Conservation (phyloP, 148 eudicot species). For the Silene uniflora region DNA sequence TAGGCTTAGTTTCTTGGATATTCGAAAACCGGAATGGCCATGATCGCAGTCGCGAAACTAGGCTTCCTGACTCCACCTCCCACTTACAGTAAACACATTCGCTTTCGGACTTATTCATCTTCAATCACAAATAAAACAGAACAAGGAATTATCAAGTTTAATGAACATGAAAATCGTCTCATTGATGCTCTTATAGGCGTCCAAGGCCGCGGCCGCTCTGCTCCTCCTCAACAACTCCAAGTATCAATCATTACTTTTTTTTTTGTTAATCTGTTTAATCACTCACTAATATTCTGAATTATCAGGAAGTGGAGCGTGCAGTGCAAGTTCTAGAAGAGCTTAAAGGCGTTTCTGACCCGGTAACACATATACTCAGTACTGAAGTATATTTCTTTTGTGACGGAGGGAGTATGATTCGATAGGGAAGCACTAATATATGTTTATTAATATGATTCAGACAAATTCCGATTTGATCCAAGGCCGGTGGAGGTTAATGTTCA, state of each 20-base stretch:
- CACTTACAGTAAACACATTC: conserved; percentile 8
- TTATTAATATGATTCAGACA: conserved; percentile 41
- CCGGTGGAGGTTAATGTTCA: conserved; percentile 88
- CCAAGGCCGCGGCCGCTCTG: conserved; percentile 92
- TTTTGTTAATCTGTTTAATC: not conserved
- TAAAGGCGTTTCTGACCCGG: conserved; percentile 73
- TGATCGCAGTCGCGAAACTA: conserved; percentile 4
- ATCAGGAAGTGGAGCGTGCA: conserved; percentile 86
- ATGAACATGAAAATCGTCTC: conserved; percentile 50
- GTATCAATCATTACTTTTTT: conserved; percentile 23
- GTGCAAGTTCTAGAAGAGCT: conserved; percentile 68
- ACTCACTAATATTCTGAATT: not conserved
- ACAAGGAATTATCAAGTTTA: conserved; percentile 32
- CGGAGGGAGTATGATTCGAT: too few relatives aligned
- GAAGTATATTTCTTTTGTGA: not conserved
- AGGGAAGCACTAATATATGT: too few relatives aligned
- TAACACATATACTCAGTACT: conserved; percentile 25
- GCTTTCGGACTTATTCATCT: conserved; percentile 16
- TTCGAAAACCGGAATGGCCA: not conserved
- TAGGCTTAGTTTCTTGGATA: too few relatives aligned
- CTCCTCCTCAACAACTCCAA: conserved; percentile 66
- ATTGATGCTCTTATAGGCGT: conserved; percentile 76
- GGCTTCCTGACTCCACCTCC: conserved; percentile 17
- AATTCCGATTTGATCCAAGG: conserved; percentile 87
- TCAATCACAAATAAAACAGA: conserved; percentile 22